Evolutionary conservation across 768 basidiomycete genomes (phyloP), one percentile per base, ranked within the genome.

Genomic region (Amylocystis lapponica): DNA sequence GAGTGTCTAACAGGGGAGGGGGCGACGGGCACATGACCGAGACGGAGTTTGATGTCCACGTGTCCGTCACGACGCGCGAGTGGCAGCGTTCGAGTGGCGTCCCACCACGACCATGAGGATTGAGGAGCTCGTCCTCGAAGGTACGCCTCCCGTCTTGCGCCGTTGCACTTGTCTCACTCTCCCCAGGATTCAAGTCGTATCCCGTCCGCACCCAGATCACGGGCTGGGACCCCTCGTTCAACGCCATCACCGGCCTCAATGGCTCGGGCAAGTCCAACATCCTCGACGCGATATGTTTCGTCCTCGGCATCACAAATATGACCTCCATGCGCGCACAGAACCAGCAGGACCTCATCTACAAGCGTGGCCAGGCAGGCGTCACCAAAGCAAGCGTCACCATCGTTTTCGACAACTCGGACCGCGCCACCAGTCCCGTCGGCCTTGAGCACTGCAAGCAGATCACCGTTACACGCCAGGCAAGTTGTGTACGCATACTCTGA

Each of bases 241-340:
- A 98, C 62, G 96, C 96, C 4, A 98, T 99, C 66, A 96, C 92
- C 4, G 94, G 94, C 35, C 77, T 90, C 52, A 92, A 92, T 69
- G 92, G 91, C 2, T 95, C 92, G 0, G 95, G 95, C 54, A 98
- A 99, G 71, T 96, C 93, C 46, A 99, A 99, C 69, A 98, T 99
- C 56, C 80, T 99, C 50, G 96, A 99, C 70, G 94, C 96, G 46
- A 98, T 98, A 65, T 96, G 94, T 66, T 99, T 99, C 61, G 96
- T 97, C 13, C 75, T 99, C 16, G 96, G 96, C 13, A 89, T 98
- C 52, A 98, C 94, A 2, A 98, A 97, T 63, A 89, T 97, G 86
- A 71, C 86, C n/a, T 82, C 84, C 49, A 91, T 96, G 79, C 88
- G 93, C 39, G 93, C 90, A 13, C 76, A 86, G 51, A 98, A 97